Conservation (phyloP, 306 rosid species). For the Oemleria cerasiformis region DNA sequence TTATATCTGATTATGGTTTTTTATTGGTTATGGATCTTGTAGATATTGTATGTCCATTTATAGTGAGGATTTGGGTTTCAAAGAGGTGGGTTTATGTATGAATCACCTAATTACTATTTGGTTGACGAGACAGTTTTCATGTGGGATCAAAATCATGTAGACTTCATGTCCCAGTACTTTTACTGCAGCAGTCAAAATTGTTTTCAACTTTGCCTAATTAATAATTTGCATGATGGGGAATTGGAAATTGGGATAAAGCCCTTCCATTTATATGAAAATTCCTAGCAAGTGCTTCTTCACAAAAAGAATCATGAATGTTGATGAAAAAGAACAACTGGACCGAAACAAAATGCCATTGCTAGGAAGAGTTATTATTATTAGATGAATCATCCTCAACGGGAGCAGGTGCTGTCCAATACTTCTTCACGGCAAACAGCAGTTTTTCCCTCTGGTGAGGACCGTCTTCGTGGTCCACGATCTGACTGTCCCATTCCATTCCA, state of each 20-base stretch:
- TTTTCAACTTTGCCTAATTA: background rate
- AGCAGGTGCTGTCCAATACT: constrained; percentile 75
- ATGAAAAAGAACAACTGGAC: background rate
- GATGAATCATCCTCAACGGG: constrained; percentile 16
- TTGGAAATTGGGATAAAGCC: background rate
- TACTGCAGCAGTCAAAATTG: background rate
- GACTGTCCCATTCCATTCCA: constrained; percentile 72
- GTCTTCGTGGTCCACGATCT: constrained; percentile 78
- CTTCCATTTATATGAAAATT: background rate
- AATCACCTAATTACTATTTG: background rate
- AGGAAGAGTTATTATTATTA: background rate
- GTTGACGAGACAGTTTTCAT: background rate
- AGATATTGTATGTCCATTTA: constrained; percentile 9
- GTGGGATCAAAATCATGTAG: background rate
- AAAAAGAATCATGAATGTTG: constrained; percentile 12
- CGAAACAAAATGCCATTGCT: background rate
- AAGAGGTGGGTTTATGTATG: constrained; percentile 14
- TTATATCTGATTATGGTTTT: background rate
- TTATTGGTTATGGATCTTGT: constrained; percentile 16
- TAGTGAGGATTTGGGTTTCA: background rate
- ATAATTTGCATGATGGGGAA: background rate
- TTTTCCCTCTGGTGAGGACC: constrained; percentile 68
- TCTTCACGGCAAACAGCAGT: constrained; percentile 67
- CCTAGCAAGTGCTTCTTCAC: background rate
- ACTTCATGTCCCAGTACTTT: background rate